phyloP scores from a whole-genome alignment of 2,329 filamentous ascomycete genomes.

The Alternaria metachromatica region DNA sequence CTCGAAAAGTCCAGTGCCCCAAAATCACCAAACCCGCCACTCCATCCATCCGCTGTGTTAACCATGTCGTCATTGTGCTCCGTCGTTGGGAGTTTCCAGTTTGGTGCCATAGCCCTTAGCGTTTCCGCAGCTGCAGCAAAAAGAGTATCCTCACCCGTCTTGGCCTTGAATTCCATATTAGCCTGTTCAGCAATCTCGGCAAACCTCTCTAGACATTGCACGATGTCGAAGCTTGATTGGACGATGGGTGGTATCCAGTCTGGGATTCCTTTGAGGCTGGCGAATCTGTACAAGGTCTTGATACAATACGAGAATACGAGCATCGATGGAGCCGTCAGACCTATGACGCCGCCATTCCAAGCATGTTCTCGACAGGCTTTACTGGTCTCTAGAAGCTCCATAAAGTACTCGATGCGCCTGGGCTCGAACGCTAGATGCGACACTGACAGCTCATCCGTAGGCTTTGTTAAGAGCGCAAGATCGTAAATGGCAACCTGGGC shows the following conservation, averaged over 20 bases:
- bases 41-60: not conserved
- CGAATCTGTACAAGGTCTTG: conserved; percentile 18
- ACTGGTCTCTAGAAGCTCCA: conserved; percentile 14
- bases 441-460: not conserved
- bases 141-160: conserved; percentile 23
- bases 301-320: conserved; percentile 22
- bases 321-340: conserved; percentile 13
- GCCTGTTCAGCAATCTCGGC: conserved; percentile 12
- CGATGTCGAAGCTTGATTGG: conserved; percentile 13
- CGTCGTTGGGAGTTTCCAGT: conserved; percentile 9
- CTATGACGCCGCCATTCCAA: conserved; percentile 11
- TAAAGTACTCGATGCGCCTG: conserved; percentile 23
- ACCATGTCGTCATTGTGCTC: not conserved
- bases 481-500: conserved; percentile 25
- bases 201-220: conserved; percentile 14
- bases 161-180: conserved; percentile 10
- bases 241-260: conserved; percentile 22
- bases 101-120: conserved; percentile 17
- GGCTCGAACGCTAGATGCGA: conserved; percentile 3
- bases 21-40: conserved; percentile 4
- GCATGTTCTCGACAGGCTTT: conserved; percentile 18
- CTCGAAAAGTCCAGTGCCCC: conserved; percentile 21
- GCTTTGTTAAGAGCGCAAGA: conserved; percentile 12
- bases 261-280: conserved; percentile 16
- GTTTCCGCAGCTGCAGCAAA: conserved; percentile 21